These are phyloP conservation scores for Gracilaria vermiculophylla DNA, from an alignment of 23 red algal species.

Conservation along the genomic window DNA sequence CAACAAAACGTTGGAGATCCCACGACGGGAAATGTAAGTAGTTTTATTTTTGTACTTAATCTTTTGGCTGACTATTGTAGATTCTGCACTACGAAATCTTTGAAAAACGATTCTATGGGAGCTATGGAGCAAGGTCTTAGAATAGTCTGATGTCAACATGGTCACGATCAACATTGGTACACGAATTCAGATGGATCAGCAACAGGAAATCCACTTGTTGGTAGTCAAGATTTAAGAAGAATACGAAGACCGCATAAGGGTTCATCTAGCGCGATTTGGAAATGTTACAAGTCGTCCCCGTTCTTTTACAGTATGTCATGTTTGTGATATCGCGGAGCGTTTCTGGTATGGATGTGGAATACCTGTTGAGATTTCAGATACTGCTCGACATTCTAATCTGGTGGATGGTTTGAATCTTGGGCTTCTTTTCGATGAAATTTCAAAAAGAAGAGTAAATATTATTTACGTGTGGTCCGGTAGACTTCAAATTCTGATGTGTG, in stretches of 20 bases:
- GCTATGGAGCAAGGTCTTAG: neutral
- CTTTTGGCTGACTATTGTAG: constrained; percentile 29
- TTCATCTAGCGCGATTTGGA: neutral
- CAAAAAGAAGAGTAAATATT: neutral
- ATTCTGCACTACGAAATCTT: neutral
- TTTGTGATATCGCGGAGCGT: neutral
- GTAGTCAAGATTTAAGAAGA: neutral
- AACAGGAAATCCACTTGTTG: neutral
- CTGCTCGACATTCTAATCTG: neutral
- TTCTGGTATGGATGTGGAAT: neutral
- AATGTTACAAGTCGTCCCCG: neutral
- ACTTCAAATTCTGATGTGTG: neutral
- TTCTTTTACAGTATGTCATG: neutral
- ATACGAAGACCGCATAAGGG: neutral
- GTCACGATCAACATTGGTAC: neutral
- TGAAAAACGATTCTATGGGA: constrained; percentile 31
- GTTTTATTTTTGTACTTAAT: constrained; percentile 20
- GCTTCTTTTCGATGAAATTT: neutral
- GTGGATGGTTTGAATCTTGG: neutral
- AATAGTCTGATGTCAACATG: neutral
- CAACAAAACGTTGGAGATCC: neutral
- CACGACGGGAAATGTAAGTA: neutral
- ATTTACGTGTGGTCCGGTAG: neutral
- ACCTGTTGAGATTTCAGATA: neutral
- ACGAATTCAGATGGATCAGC: neutral